Evolutionary conservation across 2,329 filamentous ascomycete genomes (phyloP), one percentile per base, ranked within the genome.

Genomic region (Fusarium sacchari): DNA sequence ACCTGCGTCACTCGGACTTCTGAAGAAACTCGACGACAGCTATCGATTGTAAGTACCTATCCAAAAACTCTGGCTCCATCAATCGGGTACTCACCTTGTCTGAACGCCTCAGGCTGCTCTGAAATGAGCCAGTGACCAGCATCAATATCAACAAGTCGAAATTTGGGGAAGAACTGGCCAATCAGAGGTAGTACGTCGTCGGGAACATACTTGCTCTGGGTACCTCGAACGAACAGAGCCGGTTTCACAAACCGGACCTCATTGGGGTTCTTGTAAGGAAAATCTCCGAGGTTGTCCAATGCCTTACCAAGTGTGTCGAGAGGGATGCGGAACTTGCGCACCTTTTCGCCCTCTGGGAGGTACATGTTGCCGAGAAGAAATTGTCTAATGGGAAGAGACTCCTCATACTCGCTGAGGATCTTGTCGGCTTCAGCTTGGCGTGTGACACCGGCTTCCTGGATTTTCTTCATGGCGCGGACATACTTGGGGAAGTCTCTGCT

Each of bases 331-430:
- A 96, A 98, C 76, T 89, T 91, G 76, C 93, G 88, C 6, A 85
- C 85, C 37, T 88, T 85, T 57, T 86, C 83, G 22, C 81, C 83
- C 14, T 75, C 44, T 1, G 87, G 85, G 10, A 91, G 89, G 74
- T 92, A 83, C 43, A 98, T 86, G 80, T 98, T 99, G 17, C 93
- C 94, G 2, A 99, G 89, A 22, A 99, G 88, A 81, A 98, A 99
- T 79, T 98, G 95, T 6, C 96, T 92, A 74, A 99, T 92, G 0
- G 91, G 85, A 9, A 97, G 82, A 20, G 92, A 90, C 86, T 79
- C 82, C 80, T 97, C 96, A 79, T 93, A 96, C 4, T 91, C 86
- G 60, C 89, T 83, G 28, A 98, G 85, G 53, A 98, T 95, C 67
- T 88, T 86, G 81, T 98, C 94, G 4, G 96, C 96, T 55, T 97